Conservation (phyloP, 1,284 basidiomycete species). For the Cystobasidium pallidum region DNA sequence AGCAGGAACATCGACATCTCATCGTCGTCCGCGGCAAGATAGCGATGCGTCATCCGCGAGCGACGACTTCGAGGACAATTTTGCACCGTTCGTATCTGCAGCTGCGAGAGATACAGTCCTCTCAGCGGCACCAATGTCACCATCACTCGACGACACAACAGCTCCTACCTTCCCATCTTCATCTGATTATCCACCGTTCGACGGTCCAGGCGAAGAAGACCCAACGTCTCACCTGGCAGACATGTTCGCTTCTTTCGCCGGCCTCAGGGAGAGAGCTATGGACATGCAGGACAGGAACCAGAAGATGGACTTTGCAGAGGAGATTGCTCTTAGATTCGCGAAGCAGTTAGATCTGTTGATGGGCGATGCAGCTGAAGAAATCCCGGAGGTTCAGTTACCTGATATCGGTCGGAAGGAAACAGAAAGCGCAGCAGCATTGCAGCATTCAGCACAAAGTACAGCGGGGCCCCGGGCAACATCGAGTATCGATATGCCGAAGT, state of each 20-base stretch:
- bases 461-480: background rate
- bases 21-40: conserved; percentile 7
- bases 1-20: background rate
- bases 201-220: conserved; percentile 12
- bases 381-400: conserved; percentile 10
- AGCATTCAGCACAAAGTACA: background rate
- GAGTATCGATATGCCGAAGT: no score
- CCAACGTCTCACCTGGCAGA: conserved; percentile 34
- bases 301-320: conserved; percentile 34
- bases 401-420: background rate
- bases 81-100: conserved; percentile 32
- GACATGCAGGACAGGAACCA: conserved; percentile 20
- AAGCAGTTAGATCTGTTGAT: conserved; percentile 36
- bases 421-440: background rate
- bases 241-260: conserved; percentile 39
- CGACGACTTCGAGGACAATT: conserved; percentile 38
- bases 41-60: conserved; percentile 11
- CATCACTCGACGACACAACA: conserved; percentile 13
- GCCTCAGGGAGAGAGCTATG: conserved; percentile 30
- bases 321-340: conserved; percentile 41
- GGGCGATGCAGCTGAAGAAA: conserved; percentile 12
- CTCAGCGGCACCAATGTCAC: conserved; percentile 5
- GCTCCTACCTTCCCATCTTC: conserved; percentile 1
- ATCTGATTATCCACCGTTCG: conserved; percentile 9
- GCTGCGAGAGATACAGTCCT: conserved; percentile 6